Base-by-base conservation (phyloP, 2,329 filamentous ascomycete genomes). In the Verticillium nonalfalfae region DNA sequence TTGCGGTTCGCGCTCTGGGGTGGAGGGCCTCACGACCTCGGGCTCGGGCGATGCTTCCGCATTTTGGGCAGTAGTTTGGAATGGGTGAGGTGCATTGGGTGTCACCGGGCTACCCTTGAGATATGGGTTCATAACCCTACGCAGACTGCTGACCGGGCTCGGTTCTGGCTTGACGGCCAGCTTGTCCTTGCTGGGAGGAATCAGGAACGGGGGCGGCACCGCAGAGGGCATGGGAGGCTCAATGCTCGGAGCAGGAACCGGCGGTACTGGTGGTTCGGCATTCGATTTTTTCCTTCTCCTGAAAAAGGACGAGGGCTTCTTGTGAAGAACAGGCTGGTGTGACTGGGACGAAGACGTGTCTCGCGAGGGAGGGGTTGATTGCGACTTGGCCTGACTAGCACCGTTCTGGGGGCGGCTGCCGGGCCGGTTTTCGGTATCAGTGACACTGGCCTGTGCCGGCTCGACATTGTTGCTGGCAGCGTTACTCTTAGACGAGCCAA, bases 221-320 rank as follows among this genome's bases (percentile, higher is more conserved):
- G 63, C 61, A 34, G 72, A 68, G 26, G 79, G 74, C 58, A 78
- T 66, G 1, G 77, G 75, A 7, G 76, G 73, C 40, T 69, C 56
- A 66, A 59, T 50, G 66, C 72, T 65, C 73, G 74, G 75, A 68
- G 74, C 77, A 63, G 72, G 80, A 62, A 74, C 81, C 36, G 75
- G 68, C 1, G 83, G 83, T 35, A 88, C 74, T 9, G 89, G 86
- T 38, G 89, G 86, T 45, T 96, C 93, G 14, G 86, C 85, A 38
- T 92, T 76, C 5, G 93, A 97, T 82, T 94, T 96, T 84, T 98
- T 98, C 65, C 93, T 85, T 63, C 95, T 85, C 64, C 95, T 85
- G 78, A 98, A 98, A 77, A 99, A 98, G 0, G 92, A 94, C 1
- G 94, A 96, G 4, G 91, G 86, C 74, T 97, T 97, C 79, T 97